Evolutionary conservation across 1,284 basidiomycete species (phyloP), one percentile per base, ranked within the genome.

Genomic region (Heterobasidion parviporum): DNA sequence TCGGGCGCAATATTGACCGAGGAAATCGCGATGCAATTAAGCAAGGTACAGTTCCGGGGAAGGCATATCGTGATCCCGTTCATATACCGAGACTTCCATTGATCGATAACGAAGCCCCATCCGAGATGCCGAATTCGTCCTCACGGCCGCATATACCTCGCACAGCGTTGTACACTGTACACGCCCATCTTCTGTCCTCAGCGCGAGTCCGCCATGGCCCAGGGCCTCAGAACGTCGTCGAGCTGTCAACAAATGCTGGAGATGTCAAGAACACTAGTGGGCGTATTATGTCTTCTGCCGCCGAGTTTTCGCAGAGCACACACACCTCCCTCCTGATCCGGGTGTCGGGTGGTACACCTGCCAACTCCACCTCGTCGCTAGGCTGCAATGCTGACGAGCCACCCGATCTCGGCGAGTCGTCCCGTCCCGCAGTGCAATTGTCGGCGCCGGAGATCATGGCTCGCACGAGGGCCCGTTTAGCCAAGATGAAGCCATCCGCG

Each of bases 111-210:
- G 38, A 41, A 41, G 38, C 38, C n/a, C 12, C 38, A n/a, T n/a
- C 38, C 38, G 38, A 8, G 38, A n/a, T n/a, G 38, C 10, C n/a
- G 38, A 41, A n/a, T 10, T 10, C n/a, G 38, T 41, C 38, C 10
- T 12, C 38, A 41, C 38, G 12, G 38, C 38, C 12, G 54, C 58
- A 46, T 41, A 41, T n/a, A 8, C 59, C 52, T 16, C 67, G 63
- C 51, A 67, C 56, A 59, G 68, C 81, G 50, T 68, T 73, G 50
- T 74, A 78, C 59, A 74, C 78, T 12, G 72, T 84, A 15, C 78
- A 76, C 50, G 74, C 76, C 6, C 74, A 83, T 62, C 74, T 84
- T 53, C 57, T 54, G 20, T 18, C 38, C 2, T 41, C 52, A 12
- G 53, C 50, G 7, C 26, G 26, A 26, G 26, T 26, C 26, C 26